Percentiles rank a stretch among this genome's conserved stretches.
These are phyloP conservation scores for Lachnellula cervina DNA, from an alignment of 2,329 filamentous ascomycete species.

Conservation along the genomic window DNA sequence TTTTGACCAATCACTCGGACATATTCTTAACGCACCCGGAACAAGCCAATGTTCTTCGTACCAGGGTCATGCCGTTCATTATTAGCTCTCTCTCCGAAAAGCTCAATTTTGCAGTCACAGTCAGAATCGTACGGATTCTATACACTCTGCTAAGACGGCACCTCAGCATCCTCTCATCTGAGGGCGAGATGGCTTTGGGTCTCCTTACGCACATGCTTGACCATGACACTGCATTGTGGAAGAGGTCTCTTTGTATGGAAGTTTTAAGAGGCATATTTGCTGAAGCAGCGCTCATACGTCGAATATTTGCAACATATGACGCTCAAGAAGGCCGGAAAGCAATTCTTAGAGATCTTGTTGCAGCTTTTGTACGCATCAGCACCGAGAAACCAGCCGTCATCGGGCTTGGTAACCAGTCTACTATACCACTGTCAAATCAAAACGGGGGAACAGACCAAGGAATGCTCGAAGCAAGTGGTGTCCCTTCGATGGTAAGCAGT, in stretches of 20 bases:
- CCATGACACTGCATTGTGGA: slow-evolving; percentile 80
- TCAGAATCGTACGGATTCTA: slow-evolving; percentile 76
- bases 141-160: slow-evolving; percentile 78
- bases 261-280: slow-evolving; percentile 81
- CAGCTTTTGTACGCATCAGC: slow-evolving; percentile 85
- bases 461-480: slow-evolving; percentile 82
- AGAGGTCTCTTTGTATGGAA: slow-evolving; percentile 84
- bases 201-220: slow-evolving; percentile 83
- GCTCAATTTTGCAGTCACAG: slow-evolving; percentile 73
- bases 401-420: slow-evolving; percentile 83
- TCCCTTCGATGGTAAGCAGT: slow-evolving; percentile 80
- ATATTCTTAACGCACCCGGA: slow-evolving; percentile 77
- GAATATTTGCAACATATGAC: slow-evolving; percentile 79
- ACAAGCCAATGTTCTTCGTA: slow-evolving; percentile 71
- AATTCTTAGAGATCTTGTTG: slow-evolving; percentile 76
- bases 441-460: slow-evolving; percentile 69
- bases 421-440: slow-evolving; percentile 61
- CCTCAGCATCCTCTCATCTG: slow-evolving; percentile 65
- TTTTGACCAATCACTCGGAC: slow-evolving; percentile 77
- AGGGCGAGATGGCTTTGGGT: slow-evolving; percentile 78
- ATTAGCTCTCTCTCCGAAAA: slow-evolving; percentile 73
- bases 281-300: slow-evolving; percentile 71
- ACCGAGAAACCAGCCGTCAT: slow-evolving; percentile 88
- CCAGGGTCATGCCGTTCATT: slow-evolving; percentile 76
- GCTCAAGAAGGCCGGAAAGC: slow-evolving; percentile 64